These are phyloP conservation scores for Torrubiellomyces zombiae DNA, from an alignment of 2,329 filamentous ascomycete species.

Conservation along the genomic window DNA sequence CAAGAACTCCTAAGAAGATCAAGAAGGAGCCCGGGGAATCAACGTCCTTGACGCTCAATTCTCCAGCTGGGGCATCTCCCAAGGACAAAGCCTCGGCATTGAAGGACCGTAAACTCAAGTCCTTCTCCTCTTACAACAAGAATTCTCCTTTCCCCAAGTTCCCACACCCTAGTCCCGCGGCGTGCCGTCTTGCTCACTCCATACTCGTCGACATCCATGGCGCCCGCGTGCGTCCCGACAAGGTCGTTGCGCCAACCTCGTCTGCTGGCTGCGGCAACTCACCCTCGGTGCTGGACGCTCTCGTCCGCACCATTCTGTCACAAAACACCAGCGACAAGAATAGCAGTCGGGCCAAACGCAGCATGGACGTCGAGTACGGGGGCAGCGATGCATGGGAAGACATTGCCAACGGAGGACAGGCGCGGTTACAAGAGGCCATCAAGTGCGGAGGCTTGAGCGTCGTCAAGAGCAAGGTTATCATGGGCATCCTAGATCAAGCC, in stretches of 20 bases:
- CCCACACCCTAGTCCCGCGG: slow-evolving; percentile 43
- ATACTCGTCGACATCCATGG: slow-evolving; percentile 52
- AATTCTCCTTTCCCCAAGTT: slow-evolving; percentile 52
- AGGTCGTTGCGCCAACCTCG: slow-evolving; percentile 42
- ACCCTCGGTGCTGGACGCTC: slow-evolving; percentile 32
- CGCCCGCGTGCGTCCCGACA: slow-evolving; percentile 40
- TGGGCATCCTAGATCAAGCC: slow-evolving; percentile 50
- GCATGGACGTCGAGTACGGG: slow-evolving; percentile 27
- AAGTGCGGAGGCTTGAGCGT: slow-evolving; percentile 53
- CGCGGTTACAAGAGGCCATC: slow-evolving; percentile 40
- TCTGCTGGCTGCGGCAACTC: slow-evolving; percentile 45
- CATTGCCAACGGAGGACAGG: slow-evolving; percentile 22
- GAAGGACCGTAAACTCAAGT: slow-evolving; percentile 25
- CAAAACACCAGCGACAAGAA: slow-evolving; percentile 35
- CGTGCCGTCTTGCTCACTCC: slow-evolving; percentile 51
- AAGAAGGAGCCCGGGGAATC: slow-evolving; percentile 3
- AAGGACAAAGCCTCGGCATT: slow-evolving; percentile 12
- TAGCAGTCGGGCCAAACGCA: slow-evolving; percentile 42
- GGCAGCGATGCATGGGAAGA: slow-evolving; percentile 24
- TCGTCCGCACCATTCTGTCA: slow-evolving; percentile 34
- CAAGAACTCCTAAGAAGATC: slow-evolving; percentile 2
- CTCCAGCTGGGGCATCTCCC: no score
- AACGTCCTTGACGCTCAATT: no score
- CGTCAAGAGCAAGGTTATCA: slow-evolving; percentile 58
- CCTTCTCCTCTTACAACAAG: slow-evolving; percentile 20